Evolutionary conservation across 192 early-diverging fungal genomes (phyloP), one percentile per base, ranked within the genome.

Genomic region (Coemansia reversa): DNA sequence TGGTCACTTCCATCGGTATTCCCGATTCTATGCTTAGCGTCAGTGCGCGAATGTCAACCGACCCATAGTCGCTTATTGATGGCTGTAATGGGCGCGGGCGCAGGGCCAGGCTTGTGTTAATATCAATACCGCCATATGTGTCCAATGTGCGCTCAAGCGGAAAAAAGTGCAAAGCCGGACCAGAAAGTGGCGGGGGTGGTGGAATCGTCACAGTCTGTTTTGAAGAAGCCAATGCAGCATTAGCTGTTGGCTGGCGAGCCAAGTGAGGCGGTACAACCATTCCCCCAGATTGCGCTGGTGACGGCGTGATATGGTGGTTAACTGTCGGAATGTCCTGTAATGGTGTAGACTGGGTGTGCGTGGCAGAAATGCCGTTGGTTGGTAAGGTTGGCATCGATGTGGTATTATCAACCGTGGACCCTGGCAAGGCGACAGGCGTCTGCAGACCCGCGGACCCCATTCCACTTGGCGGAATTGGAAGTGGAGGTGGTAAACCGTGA

Each of bases 11-110:
- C 55, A 88, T 67, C 33, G 83, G 84, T 65, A 94, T 85, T 18
- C 87, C 87, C 5, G 88, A 91, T 66, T 91, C 90, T 6, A 94
- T 80, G 25, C 91, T 87, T 85, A 94, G 88, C 7, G 86, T 86
- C 45, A 94, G 69, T 4, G 88, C 87, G 24, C 87, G 88, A n/a
- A 92, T 82, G 61, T 92, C 90, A 9, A 91, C 81, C 20, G 85
- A 69, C 53, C 87, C 89, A 49, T 82, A 84, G 24, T 75, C 72
- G 58, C 63, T 57, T 19, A 73, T 47, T 8, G 65, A 35, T 20
- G 89, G 87, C 24, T 84, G 57, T 27, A 71, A 75, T 0, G 78
- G 73, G 7, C 75, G 84, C 12, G 86, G 74, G 14, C 78, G 72
- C 55, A 82, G 81, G 57, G 83, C 83, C 25, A 84, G 73, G 58